Conservation (phyloP, 148 eudicot species). For the Camellia lanceoleosa region DNA sequence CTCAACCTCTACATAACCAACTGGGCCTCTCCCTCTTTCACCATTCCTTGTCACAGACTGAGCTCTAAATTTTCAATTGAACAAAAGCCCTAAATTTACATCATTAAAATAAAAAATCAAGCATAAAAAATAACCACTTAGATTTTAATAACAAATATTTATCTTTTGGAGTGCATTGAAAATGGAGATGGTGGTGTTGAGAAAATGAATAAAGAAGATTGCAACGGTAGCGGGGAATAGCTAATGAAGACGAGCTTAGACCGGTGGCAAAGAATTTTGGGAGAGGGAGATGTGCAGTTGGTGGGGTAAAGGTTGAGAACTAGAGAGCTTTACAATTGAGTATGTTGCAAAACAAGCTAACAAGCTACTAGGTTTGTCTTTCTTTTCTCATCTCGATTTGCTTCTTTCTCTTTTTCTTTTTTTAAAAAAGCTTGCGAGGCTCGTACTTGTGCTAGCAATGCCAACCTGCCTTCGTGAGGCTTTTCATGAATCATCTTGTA, state of each 20-base stretch:
- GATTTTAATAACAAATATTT: too few relatives aligned
- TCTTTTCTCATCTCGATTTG: neutral
- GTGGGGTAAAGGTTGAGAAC: neutral
- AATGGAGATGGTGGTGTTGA: neutral
- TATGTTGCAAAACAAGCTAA: too few relatives aligned
- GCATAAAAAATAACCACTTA: neutral
- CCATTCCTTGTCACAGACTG: neutral
- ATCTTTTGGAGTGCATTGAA: neutral
- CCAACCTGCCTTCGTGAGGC: neutral
- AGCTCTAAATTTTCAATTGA: neutral
- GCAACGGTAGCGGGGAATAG: neutral
- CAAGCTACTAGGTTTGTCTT: too few relatives aligned
- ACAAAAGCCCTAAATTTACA: neutral
- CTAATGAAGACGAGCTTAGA: neutral
- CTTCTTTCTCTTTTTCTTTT: neutral
- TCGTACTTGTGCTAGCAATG: neutral
- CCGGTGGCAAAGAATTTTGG: neutral
- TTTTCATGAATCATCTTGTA: neutral
- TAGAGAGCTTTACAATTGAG: neutral
- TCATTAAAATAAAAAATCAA: too few relatives aligned
- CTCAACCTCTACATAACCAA: neutral
- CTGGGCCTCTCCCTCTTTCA: neutral
- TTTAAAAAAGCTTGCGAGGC: too few relatives aligned
- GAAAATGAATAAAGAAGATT: neutral
- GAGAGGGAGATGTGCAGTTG: neutral